Percentiles rank a stretch among this genome's conserved stretches.
Conservation (phyloP, 306 rosid species). For the Biancaea sappan region DNA sequence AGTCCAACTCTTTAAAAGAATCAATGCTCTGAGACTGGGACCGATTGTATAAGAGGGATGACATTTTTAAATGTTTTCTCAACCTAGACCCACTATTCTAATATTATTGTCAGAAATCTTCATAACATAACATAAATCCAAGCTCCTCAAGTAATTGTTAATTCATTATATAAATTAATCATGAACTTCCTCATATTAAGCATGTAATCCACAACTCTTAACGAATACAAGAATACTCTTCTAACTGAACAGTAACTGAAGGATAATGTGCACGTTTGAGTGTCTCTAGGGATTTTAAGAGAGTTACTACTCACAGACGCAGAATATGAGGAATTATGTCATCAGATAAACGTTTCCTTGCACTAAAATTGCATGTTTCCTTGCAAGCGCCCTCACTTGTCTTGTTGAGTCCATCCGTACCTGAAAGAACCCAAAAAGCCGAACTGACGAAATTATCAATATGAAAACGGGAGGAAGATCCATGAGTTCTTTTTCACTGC, state of each 20-base stretch:
- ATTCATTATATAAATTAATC: not conserved
- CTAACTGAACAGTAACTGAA: not conserved
- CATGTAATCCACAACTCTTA: not conserved
- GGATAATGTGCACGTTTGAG: not conserved
- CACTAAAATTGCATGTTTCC: constrained; percentile 22
- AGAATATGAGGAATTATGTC: constrained; percentile 66
- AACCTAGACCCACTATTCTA: not conserved
- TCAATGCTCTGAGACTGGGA: not conserved
- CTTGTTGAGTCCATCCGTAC: constrained; percentile 1
- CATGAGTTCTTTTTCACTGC: not conserved
- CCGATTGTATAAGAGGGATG: not conserved
- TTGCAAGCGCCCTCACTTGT: constrained; percentile 10
- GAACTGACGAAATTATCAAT: not conserved
- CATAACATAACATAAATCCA: constrained; percentile 4
- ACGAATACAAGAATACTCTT: not conserved
- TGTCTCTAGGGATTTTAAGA: not conserved
- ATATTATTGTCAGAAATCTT: not conserved
- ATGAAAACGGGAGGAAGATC: not conserved
- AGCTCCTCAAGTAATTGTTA: not conserved
- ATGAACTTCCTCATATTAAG: not conserved
- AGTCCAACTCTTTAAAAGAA: not conserved
- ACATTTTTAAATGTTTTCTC: not conserved
- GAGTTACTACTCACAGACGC: constrained; percentile 48
- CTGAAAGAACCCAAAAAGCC: constrained; percentile 14
- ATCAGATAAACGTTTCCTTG: constrained; percentile 43